Evolutionary conservation across 768 basidiomycete species (phyloP).

Genomic region (Suillus cothurnatus): DNA sequence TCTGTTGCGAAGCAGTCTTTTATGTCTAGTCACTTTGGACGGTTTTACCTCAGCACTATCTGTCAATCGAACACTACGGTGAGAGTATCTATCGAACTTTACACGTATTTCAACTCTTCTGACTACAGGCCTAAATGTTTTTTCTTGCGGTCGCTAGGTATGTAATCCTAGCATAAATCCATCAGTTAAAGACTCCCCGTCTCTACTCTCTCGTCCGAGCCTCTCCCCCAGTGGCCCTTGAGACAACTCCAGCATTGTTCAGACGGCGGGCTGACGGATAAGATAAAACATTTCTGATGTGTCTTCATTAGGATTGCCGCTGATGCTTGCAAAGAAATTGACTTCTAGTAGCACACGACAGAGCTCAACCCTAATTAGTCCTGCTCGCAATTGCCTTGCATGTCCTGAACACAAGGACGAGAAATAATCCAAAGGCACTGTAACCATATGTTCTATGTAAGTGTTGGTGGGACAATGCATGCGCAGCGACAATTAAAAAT

Average conservation of each 20-base stretch:
- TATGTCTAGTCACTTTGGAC: neutral
- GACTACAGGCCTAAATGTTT: neutral
- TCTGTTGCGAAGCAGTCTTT: neutral
- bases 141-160: neutral
- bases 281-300: neutral
- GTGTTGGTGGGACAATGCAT: no score
- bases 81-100: neutral
- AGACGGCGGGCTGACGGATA: neutral
- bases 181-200: neutral
- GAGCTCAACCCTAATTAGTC: no score
- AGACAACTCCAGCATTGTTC: neutral
- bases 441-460: no score
- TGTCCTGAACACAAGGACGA: no score
- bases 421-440: no score
- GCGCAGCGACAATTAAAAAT: no score
- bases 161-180: neutral
- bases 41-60: neutral
- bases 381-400: no score
- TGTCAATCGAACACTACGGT: neutral
- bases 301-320: neutral
- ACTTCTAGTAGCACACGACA: no score
- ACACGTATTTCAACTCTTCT: neutral
- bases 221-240: neutral
- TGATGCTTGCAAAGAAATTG: neutral
- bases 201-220: neutral